Base-by-base conservation (phyloP, 1,284 basidiomycete species). In the Naganishia albida region DNA sequence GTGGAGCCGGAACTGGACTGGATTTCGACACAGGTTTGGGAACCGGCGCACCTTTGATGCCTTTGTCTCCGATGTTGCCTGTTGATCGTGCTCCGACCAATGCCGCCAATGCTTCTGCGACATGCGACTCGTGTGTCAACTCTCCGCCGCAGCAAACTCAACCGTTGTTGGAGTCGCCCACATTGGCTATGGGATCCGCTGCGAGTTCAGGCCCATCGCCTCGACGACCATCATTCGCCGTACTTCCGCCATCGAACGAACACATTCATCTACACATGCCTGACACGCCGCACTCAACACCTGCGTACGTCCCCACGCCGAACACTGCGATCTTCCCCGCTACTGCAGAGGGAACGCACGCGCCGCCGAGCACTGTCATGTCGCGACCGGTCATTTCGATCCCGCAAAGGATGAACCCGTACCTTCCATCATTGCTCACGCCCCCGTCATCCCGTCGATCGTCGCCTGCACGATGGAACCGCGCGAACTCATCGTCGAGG, bases 261-360 rank as follows among this genome's bases (percentile, higher is more conserved):
- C 50, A 59, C 44, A 28, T 48, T 39, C 56, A 59, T 25, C 38
- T 30, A 3, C 34, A 40, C 15, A 60, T 49, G 7, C 57, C 57
- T 7, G 57, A 60, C 46, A 60, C 57, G 12, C 51, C 50, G 30
- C 50, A 63, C 23, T 53, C 60, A n/a, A 63, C 60, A 15, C 60
- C 50, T 3, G 23, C 49, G 38, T 34, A 42, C 48, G 15, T 63
- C 26, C 49, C 39, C 1, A 63, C 50, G 16, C 59, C 59, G 1
- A n/a, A 20, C 15, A 23, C 20, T 16, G 16, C 40, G 7, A 38
- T 6, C 6, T n/a, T 25, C 25, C 25, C 6, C 7, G 28, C 38
- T 20, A 25, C 43, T 12, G 20, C 46, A 7, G 43, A 46, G 43
- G 57, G 51, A 16, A 42, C 56, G 15, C 25, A 25, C 23, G 48